Base-by-base conservation (phyloP, 352 stramenopile species). In the Phytophthora melonis region DNA sequence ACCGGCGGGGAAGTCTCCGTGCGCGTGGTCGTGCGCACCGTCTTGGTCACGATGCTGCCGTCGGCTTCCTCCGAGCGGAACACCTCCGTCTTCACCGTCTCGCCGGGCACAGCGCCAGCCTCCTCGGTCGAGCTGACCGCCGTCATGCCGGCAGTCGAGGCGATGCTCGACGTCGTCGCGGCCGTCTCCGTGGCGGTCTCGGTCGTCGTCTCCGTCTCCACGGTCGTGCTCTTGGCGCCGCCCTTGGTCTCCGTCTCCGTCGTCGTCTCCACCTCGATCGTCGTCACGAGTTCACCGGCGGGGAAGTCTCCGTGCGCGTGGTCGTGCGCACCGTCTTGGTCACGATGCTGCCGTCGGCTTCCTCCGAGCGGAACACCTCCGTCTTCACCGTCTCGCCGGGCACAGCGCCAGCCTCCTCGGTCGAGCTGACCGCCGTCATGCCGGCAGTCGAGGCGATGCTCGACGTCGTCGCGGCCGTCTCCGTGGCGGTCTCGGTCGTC, bases 321-420 rank as follows among this genome's bases (percentile, higher is more conserved):
- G 62, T 75, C 18, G 68, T 75, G 68, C 68, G 68, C 11, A 76
- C 63, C 30, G 69, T 76, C 52, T 76, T 76, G 63, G 63, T 76
- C 50, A 72, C 57, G 50, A 76, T 68, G 43, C 63, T 68, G 63
- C 63, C 66, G 49, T 72, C 66, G n/a, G 66, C 49, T 55, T 66
- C 39, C 39, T 72, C 50, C 21, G 66, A 72, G 49, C 58, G 66
- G 58, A 65, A 68, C 54, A 74, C 53, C 58, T 72, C 66, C 52
- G 57, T 72, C 58, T 66, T 72, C 36, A 72, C 66, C 43, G 66
- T 64, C 57, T 67, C 47, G 13, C 53, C 56, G 7, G 63, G 61
- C 45, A 6, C 55, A 47, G 18, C 21, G 19, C 56, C 52, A 58
- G 62, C 50, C 19, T 70, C 43, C 63, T 67, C 66, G 11, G 62